phyloP scores from a whole-genome alignment of 2,329 filamentous ascomycete species.

The Dendrostoma leiphaemia region DNA sequence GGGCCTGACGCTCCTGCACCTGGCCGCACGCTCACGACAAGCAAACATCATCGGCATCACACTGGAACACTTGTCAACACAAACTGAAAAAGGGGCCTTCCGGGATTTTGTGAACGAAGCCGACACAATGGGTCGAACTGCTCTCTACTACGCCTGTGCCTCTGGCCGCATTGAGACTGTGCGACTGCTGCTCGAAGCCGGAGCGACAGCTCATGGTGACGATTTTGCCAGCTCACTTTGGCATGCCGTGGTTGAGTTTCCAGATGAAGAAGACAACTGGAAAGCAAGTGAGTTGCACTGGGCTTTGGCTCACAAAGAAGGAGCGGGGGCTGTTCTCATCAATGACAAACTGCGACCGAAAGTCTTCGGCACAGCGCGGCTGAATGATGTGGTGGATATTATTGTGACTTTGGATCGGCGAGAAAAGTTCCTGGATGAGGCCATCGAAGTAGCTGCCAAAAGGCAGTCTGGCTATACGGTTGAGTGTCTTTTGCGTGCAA shows the following conservation, averaged over 20 bases:
- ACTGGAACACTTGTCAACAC: background rate
- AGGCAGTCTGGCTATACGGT: background rate
- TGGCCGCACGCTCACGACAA: background rate
- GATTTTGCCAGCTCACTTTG: background rate
- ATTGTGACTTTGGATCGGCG: background rate
- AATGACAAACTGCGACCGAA: background rate
- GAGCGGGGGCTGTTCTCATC: background rate
- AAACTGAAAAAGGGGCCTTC: too few species aligned
- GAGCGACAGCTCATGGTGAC: background rate
- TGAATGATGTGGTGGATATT: background rate
- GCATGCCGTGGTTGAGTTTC: background rate
- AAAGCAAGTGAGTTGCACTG: background rate
- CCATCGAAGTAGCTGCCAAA: background rate
- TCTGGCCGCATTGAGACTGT: background rate
- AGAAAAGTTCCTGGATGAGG: background rate
- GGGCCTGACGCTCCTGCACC: background rate
- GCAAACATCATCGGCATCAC: constrained; percentile 1
- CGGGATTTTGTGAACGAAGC: background rate
- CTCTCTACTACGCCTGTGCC: constrained; percentile 1
- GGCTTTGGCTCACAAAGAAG: too few species aligned
- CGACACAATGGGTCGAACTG: background rate
- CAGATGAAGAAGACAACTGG: background rate
- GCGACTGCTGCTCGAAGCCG: constrained; percentile 4
- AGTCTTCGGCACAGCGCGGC: background rate
- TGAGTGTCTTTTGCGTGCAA: background rate